phyloP scores from a whole-genome alignment of 1,284 basidiomycete genomes.

The Ustilago cynodontis region DNA sequence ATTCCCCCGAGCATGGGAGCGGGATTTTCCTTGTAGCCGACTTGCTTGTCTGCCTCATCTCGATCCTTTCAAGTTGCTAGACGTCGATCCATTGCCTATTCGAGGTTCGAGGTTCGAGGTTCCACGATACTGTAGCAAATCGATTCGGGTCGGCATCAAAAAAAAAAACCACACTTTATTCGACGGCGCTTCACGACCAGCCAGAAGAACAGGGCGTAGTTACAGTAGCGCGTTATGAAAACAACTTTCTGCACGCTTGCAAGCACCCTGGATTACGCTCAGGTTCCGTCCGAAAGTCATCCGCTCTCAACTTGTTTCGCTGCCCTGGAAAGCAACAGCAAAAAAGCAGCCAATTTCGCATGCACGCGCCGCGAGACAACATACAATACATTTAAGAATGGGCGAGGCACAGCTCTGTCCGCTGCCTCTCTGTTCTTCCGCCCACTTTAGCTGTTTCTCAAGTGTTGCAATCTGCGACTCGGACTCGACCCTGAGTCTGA shows the following conservation, averaged over 20 bases:
- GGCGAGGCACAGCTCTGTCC: neutral
- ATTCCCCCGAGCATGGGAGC: neutral
- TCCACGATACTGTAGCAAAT: too few species aligned
- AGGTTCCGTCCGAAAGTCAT: neutral
- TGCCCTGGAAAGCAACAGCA: neutral
- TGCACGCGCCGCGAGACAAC: constrained; percentile 1
- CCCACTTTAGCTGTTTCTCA: neutral
- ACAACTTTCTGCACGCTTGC: neutral
- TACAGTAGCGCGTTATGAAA: neutral
- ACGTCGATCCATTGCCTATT: neutral
- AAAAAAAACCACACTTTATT: neutral
- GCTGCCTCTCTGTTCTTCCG: neutral
- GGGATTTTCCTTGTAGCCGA: too few species aligned
- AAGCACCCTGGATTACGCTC: neutral
- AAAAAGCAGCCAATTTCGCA: neutral
- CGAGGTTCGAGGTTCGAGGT: too few species aligned
- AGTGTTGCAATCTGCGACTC: neutral
- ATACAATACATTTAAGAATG: too few species aligned
- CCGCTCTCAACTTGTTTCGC: neutral
- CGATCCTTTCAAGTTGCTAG: neutral
- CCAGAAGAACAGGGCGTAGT: neutral
- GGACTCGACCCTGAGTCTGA: neutral
- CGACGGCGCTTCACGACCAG: neutral
- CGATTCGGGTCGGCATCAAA: neutral
- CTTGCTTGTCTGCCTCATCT: too few species aligned